phyloP scores from a whole-genome alignment of 2,329 filamentous ascomycete genomes.

The Sporothrix inflata region DNA sequence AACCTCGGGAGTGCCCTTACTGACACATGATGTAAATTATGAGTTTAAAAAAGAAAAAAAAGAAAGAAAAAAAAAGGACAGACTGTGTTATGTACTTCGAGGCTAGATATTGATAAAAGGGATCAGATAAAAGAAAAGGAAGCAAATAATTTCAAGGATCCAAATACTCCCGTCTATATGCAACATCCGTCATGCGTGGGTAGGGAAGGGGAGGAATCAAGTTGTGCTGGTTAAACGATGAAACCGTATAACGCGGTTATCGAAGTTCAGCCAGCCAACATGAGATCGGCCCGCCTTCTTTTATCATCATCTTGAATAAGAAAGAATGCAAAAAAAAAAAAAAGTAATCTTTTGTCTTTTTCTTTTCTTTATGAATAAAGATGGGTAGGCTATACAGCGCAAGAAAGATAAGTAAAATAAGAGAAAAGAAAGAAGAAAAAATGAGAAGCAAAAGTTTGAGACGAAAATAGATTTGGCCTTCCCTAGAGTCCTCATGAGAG shows the following conservation, averaged over 20 bases:
- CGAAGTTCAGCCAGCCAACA: background rate
- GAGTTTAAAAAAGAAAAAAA: background rate
- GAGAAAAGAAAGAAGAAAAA: background rate
- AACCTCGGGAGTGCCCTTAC: background rate
- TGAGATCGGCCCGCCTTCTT: background rate
- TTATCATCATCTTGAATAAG: background rate
- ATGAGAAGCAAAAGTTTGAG: constrained; percentile 9
- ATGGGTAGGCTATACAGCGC: constrained; percentile 12
- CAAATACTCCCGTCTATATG: constrained; percentile 31
- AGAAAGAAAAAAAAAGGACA: background rate
- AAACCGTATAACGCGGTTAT: background rate
- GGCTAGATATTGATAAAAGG: background rate
- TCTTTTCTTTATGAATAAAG: constrained; percentile 3
- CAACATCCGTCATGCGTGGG: constrained; percentile 30
- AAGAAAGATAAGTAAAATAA: background rate
- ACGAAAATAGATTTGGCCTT: constrained; percentile 6
- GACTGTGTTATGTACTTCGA: background rate
- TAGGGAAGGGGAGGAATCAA: background rate
- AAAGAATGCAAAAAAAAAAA: background rate
- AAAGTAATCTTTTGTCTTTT: constrained; percentile 10
- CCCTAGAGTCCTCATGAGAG: constrained; percentile 5
- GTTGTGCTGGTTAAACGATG: background rate
- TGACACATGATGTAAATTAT: background rate
- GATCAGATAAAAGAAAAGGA: background rate
- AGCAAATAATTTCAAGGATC: background rate